Percentiles rank a stretch among this genome's conserved stretches.
Conservation (phyloP, 2,329 filamentous ascomycete species). For the Cercospora brassicicola region DNA sequence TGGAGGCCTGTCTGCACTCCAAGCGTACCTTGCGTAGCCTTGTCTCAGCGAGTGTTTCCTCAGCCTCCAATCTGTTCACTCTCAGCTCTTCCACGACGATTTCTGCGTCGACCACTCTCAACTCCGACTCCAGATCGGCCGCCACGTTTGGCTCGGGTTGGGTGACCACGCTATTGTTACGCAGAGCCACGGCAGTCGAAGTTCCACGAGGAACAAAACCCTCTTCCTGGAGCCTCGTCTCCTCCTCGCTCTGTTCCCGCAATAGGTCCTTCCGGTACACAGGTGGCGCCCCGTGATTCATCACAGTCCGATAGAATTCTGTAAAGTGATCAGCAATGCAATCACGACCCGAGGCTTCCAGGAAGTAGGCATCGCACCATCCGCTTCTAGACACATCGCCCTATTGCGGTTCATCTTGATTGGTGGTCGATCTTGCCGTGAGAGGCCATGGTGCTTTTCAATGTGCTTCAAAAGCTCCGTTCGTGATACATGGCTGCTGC, state of each 20-base stretch:
- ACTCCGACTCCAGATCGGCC: not conserved
- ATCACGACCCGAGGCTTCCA: not conserved
- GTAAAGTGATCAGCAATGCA: not conserved
- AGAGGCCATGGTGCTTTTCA: not conserved
- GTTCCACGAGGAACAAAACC: not conserved
- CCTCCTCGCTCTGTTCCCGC: not conserved
- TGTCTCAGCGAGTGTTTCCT: not conserved
- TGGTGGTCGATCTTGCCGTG: not conserved
- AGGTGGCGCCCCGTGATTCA: not conserved
- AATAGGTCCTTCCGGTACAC: not conserved
- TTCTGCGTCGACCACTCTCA: conserved; percentile 19
- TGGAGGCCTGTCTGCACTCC: not conserved
- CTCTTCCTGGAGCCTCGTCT: not conserved
- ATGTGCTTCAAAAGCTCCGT: not conserved
- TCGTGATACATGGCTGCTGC: not conserved
- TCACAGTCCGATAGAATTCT: not conserved
- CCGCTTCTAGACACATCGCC: not conserved
- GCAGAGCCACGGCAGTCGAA: not conserved
- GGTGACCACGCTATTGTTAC: not conserved
- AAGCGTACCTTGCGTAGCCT: not conserved
- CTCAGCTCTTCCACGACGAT: conserved; percentile 41
- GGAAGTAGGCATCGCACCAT: not conserved
- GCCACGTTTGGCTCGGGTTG: not conserved
- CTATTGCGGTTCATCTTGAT: not conserved
- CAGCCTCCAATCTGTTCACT: conserved; percentile 2